These are phyloP conservation scores for Lentinula raphanica DNA, from an alignment of 768 basidiomycete species.

Conservation along the genomic window DNA sequence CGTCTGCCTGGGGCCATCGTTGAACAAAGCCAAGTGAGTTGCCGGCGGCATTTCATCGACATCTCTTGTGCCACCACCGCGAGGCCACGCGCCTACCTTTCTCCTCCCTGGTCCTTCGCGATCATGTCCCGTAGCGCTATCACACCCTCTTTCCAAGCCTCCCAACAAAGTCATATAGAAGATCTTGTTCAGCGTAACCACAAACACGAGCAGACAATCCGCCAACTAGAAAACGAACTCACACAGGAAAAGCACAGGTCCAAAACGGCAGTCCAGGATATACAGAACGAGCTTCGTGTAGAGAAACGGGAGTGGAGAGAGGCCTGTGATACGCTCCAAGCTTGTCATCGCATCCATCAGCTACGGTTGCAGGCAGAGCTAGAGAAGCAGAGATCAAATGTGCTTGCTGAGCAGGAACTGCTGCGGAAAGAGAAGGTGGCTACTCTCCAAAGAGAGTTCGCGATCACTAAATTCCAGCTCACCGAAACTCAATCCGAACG, in stretches of 20 bases:
- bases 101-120: neutral
- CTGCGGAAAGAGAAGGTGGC: conserved; percentile 54
- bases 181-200: conserved; percentile 69
- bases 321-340: conserved; percentile 57
- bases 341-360: conserved; percentile 62
- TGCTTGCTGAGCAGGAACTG: conserved; percentile 49
- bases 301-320: conserved; percentile 58
- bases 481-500: conserved; percentile 56
- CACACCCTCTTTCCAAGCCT: conserved; percentile 38
- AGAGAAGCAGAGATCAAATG: conserved; percentile 46
- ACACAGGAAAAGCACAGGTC: conserved; percentile 36
- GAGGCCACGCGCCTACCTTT: neutral
- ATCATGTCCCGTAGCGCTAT: conserved; percentile 12
- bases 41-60: conserved; percentile 12
- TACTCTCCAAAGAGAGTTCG: conserved; percentile 58
- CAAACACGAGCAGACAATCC: conserved; percentile 55
- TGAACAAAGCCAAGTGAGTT: too few species aligned
- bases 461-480: conserved; percentile 62
- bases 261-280: conserved; percentile 34
- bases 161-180: conserved; percentile 64
- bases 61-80: neutral
- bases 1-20: conserved; percentile 59
- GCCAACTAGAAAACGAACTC: conserved; percentile 48
- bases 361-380: conserved; percentile 48
- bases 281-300: conserved; percentile 44